Evolutionary conservation across 768 basidiomycete genomes (phyloP).

Genomic region (Mycena polygramma): DNA sequence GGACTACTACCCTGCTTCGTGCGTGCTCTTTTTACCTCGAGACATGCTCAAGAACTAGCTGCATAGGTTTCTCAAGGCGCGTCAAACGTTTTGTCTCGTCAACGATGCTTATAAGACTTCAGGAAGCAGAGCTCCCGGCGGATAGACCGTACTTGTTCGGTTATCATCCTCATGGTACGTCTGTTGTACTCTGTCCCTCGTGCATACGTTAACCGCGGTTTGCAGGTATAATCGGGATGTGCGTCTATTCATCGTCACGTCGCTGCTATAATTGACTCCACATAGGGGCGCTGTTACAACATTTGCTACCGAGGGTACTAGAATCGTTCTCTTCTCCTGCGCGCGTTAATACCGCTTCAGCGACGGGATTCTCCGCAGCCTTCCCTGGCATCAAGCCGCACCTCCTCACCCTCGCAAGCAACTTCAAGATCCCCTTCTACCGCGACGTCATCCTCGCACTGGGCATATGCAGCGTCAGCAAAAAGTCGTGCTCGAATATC

Average conservation of each 20-base stretch:
- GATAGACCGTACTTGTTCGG: slow-evolving; percentile 97
- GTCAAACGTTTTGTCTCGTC: slow-evolving; percentile 20
- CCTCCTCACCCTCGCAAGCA: slow-evolving; percentile 89
- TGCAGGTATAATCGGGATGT: slow-evolving; percentile 97
- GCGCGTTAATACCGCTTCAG: slow-evolving; percentile 51
- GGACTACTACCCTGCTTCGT: slow-evolving; percentile 92
- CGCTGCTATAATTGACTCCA: slow-evolving; percentile 4
- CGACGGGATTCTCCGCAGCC: slow-evolving; percentile 88
- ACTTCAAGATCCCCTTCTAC: slow-evolving; percentile 94
- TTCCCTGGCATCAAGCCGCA: slow-evolving; percentile 96
- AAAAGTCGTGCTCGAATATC: slow-evolving; percentile 90
- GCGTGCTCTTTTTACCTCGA: slow-evolving; percentile 50
- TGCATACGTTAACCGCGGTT: slow-evolving; percentile 20
- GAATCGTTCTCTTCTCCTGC: neutral
- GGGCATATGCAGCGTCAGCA: slow-evolving; percentile 95
- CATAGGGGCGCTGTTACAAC: slow-evolving; percentile 92
- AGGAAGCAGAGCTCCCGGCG: slow-evolving; percentile 93
- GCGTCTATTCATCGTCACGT: slow-evolving; percentile 46
- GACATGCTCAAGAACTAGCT: slow-evolving; percentile 18
- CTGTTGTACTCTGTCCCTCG: neutral
- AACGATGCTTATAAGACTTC: slow-evolving; percentile 23
- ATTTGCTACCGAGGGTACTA: slow-evolving; percentile 93
- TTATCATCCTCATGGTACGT: slow-evolving; percentile 95
- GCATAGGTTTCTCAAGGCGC: slow-evolving; percentile 66
- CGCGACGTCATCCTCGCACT: slow-evolving; percentile 90